phyloP scores from a whole-genome alignment of 148 eudicot genomes.

The Drosera capensis region DNA sequence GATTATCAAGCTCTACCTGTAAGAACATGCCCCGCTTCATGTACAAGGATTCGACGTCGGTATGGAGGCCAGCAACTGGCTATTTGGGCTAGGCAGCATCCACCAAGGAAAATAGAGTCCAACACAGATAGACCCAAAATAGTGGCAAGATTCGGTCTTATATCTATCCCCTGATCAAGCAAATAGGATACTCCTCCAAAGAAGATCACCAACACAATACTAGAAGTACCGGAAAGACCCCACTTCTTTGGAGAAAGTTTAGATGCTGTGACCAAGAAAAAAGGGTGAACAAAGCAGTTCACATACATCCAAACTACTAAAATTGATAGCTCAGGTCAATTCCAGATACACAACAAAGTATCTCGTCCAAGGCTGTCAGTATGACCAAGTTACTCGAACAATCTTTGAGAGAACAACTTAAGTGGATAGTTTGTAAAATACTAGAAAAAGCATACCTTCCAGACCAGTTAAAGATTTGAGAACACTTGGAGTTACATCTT shows the following conservation, averaged over 20 bases:
- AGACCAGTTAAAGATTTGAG: conserved; percentile 75
- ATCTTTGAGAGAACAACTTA: not conserved
- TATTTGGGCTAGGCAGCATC: conserved; percentile 76
- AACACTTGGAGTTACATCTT: conserved; percentile 64
- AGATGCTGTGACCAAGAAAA: conserved; percentile 28
- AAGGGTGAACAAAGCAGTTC: not conserved
- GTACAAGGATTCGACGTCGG: conserved; percentile 86
- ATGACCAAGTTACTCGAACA: no score
- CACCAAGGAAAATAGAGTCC: conserved; percentile 81
- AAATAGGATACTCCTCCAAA: conserved; percentile 64
- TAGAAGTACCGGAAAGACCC: conserved; percentile 72
- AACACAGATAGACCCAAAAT: conserved; percentile 51
- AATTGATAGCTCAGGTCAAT: not conserved
- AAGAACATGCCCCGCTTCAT: conserved; percentile 98
- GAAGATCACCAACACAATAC: conserved; percentile 39
- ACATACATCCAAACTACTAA: conserved; percentile 1
- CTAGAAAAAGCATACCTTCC: conserved; percentile 35
- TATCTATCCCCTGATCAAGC: conserved; percentile 68
- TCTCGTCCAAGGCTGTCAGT: no score
- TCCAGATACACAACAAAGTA: no score
- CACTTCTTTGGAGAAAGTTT: conserved; percentile 93
- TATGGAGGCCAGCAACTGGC: conserved; percentile 96
- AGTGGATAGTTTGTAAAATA: not conserved
- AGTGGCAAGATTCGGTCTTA: conserved; percentile 71
- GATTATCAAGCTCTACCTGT: conserved; percentile 34